Base-by-base conservation (phyloP, 176 grass and related monocot species). In the Oryza nivara region DNA sequence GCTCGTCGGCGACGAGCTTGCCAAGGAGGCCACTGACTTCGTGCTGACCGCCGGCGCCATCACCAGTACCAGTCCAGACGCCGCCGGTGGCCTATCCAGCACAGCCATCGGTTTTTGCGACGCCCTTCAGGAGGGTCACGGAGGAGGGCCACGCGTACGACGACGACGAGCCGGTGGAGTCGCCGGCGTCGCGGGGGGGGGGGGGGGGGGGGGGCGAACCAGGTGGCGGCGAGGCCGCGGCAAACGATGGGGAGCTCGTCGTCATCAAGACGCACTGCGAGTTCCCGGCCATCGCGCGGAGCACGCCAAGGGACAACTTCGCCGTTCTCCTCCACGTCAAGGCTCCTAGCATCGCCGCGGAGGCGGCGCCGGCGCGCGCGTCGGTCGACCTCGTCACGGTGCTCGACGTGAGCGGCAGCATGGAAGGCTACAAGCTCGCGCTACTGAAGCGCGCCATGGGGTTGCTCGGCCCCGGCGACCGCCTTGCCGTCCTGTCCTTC, bases 401-500 rank as follows among this genome's bases (percentile, higher is more conserved):
- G 77, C 84, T 90, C 2, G 84, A 90, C 49, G 84, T 90, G 79
- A 90, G 88, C 51, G 84, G 84, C 11, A 90, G 88, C 84, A 90
- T 90, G 88, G 0, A 9, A 1, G 78, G 88, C 35, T 23, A 38
- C 26, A 73, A 86, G 51, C 5, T 86, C 14, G 1, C 30, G 44
- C 74, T 63, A 0, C 58, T 63, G 20, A 63, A 63, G 58, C 58
- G 58, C 0, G 19, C 58, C 58, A 63, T 63, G 58, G 8, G 20
- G 8, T 63, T 63, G 20, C 58, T 63, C 8, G 58, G 58, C 58
- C 58, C 58, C 7, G 58, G 0, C 2, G 58, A 63, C 58, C 58
- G 58, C 8, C 58, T 63, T 2, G 2, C 7, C 58, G 4, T 63
- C 58, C 8, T 63, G 20, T 63, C 58, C 8, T 63, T 63, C 58